Percentiles rank a stretch among this genome's conserved stretches.
Conservation (phyloP, 1,284 basidiomycete genomes). For the Wallemia ichthyophaga region DNA sequence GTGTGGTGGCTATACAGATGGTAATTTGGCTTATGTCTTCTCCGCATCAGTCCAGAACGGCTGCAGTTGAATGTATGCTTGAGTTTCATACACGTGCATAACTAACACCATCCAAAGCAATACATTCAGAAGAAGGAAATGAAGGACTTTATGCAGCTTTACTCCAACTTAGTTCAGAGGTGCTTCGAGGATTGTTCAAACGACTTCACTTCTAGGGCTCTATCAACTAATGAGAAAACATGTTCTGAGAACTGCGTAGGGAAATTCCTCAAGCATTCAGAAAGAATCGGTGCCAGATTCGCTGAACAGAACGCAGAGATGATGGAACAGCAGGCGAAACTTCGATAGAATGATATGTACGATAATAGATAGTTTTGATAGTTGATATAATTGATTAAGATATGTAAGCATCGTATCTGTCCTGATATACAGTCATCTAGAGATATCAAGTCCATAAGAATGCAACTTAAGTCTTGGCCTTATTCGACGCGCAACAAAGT, state of each 20-base stretch:
- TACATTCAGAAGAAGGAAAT: slow-evolving; percentile 45
- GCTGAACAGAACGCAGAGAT: slow-evolving; percentile 46
- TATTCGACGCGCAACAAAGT: too few species aligned
- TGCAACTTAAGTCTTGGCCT: too few species aligned
- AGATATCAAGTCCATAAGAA: background rate
- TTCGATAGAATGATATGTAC: too few species aligned
- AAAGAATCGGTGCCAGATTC: slow-evolving; percentile 71
- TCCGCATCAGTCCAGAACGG: background rate
- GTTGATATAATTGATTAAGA: background rate
- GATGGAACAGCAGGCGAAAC: background rate
- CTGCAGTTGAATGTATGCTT: slow-evolving; percentile 31
- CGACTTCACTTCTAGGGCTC: slow-evolving; percentile 81
- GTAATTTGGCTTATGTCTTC: background rate
- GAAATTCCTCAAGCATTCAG: slow-evolving; percentile 93
- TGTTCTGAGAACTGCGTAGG: slow-evolving; percentile 37
- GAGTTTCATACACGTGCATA: slow-evolving; percentile 1
- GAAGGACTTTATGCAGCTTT: slow-evolving; percentile 91
- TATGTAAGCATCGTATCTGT: background rate
- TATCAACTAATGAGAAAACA: slow-evolving; percentile 57
- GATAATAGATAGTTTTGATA: too few species aligned
- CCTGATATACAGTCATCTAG: background rate
- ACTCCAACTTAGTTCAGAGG: slow-evolving; percentile 79
- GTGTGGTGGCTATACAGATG: too few species aligned
- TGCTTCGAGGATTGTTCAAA: slow-evolving; percentile 87
- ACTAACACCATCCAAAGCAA: background rate